Evolutionary conservation across 169 alveolate species (phyloP).

Genomic region (Plasmodium vivax): DNA sequence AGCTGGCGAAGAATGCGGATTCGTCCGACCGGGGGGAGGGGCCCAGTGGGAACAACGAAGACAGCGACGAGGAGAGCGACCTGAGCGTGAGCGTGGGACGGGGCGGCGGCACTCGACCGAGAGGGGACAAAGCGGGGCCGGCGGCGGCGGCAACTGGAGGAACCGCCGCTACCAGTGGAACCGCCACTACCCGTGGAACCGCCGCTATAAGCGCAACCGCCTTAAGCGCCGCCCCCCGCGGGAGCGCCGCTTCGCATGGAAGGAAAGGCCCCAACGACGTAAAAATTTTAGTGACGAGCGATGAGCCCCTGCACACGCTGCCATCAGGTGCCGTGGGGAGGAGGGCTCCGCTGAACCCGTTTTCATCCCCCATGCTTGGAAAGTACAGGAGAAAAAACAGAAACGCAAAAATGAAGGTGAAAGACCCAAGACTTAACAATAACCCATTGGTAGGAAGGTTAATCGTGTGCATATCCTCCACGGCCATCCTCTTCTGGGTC

Average conservation of each 20-base stretch:
- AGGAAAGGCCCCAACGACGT: background rate
- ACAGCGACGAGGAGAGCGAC: background rate
- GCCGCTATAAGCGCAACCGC: background rate
- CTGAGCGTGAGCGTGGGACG: background rate
- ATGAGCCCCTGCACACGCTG: slow-evolving; percentile 34
- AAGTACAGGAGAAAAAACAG: slow-evolving; percentile 53
- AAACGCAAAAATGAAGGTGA: slow-evolving; percentile 30
- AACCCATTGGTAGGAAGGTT: slow-evolving; percentile 81
- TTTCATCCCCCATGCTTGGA: slow-evolving; percentile 37
- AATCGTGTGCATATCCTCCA: slow-evolving; percentile 70
- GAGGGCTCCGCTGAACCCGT: slow-evolving; percentile 77
- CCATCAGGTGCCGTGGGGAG: slow-evolving; percentile 76
- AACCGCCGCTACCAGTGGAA: background rate
- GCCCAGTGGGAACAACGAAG: background rate
- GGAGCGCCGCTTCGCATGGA: too few relatives aligned
- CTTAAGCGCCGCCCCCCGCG: too few relatives aligned
- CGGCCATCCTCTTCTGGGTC: slow-evolving; percentile 72
- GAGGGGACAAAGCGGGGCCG: too few relatives aligned
- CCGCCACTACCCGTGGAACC: too few relatives aligned
- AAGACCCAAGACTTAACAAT: slow-evolving; percentile 77
- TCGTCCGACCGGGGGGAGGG: background rate
- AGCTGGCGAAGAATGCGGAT: background rate
- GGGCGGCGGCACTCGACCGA: background rate
- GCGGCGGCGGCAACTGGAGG: background rate
- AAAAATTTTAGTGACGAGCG: slow-evolving; percentile 40